Base-by-base conservation (phyloP, 225 moss, liverwort and hornwort genomes). In the Takakia lepidozioides region DNA sequence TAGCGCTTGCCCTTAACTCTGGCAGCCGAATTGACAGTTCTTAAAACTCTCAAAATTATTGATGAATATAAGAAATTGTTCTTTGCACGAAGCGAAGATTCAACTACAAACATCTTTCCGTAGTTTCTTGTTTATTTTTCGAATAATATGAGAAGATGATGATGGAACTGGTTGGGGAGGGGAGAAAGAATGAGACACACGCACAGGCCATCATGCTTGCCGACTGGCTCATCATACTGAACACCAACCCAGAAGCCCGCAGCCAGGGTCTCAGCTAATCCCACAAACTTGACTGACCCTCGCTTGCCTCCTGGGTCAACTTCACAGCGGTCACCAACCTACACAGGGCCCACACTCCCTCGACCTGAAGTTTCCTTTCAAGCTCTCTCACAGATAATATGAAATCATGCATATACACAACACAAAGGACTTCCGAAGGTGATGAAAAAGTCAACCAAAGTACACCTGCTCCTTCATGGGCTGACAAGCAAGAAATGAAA, bases 131-230 rank as follows among this genome's bases (percentile, higher is more conserved):
- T n/a, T n/a, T n/a, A n/a, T n/a, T n/a, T n/a, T n/a, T n/a, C n/a
- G n/a, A n/a, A n/a, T n/a, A n/a, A n/a, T n/a, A n/a, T n/a, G n/a
- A n/a, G n/a, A n/a, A n/a, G n/a, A n/a, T n/a, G n/a, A n/a, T n/a
- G n/a, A n/a, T n/a, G n/a, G n/a, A n/a, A n/a, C n/a, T n/a, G n/a
- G n/a, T n/a, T n/a, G n/a, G 30, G 27, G 20, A 36, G 3, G 18
- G 2, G 27, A 17, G 19, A 15, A 32, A 52, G 22, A 14, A 10
- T 44, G 42, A 25, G 39, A 37, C 13, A 24, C 48, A 59, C 80
- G 25, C 85, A 92, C 92, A 87, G 25, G 82, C 95, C 95, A 67
- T 98, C 90, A 83, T 98, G 82, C 69, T 90, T 98, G 55, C 95
- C 95, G 22, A 98, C 84, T 46, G 95, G 95, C 66, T 98, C 95